Base-by-base conservation (phyloP, 1,139 yeast genomes). In the Suhomyces taliae region DNA sequence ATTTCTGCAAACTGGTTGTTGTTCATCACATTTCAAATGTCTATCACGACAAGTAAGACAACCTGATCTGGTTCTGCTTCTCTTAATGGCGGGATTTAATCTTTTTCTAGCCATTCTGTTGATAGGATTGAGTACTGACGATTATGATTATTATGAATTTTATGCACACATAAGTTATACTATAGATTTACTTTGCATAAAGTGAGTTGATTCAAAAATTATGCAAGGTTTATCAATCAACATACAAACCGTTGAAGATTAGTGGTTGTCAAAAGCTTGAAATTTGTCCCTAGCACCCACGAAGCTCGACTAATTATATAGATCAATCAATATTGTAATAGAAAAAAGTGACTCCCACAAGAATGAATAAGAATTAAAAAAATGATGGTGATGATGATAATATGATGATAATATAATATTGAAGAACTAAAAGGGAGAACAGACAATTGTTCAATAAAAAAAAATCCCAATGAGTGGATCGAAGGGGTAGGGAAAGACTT, bases 11-110 rank as follows among this genome's bases (percentile, higher is more conserved):
- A 74, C 75, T 1, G 79, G 79, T 43, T 64, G 67, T 50, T 69
- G 75, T 56, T 74, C 79, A 53, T 74, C 79, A 58, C 79, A 74
- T 57, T 74, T 74, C 70, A 74, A 72, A 55, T 74, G 79, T 44
- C 79, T 62, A 51, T 74, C 79, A 39, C 79, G 68, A 57, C 79
- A 74, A 10, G 79, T 74, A 44, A 73, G 62, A 55, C 79, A 74
- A 9, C 79, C 79, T 8, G 78, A 72, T 46, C 79, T 62, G 9
- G 79, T 72, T 56, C 59, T 43, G 45, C 68, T 65, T 49, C 69
- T 55, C 44, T 68, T 69, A 34, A 62, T 56, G 15, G 58, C 48
- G 24, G 61, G 58, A 39, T 53, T 55, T 39, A 55, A 52, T 34
- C 59, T 53, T 37, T 57, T 57, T 41, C 56, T 54, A 19, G 59